Evolutionary conservation across 2,329 filamentous ascomycete genomes (phyloP).

Genomic region (Colletotrichum musicola): DNA sequence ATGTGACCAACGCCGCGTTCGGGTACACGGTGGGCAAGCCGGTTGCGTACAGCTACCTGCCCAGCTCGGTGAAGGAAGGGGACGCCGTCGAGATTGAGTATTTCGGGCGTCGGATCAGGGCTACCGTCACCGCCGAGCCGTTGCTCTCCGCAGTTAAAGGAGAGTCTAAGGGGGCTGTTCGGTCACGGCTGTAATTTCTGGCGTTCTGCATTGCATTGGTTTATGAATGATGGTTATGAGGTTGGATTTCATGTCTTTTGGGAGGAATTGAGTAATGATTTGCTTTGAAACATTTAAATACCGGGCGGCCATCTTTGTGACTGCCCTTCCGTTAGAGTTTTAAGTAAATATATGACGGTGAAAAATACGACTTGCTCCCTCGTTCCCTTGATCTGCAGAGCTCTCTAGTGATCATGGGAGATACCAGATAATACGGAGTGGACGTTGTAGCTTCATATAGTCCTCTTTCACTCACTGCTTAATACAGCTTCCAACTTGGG

Average conservation of each 20-base stretch:
- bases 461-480: too few relatives aligned
- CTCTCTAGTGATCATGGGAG: too few relatives aligned
- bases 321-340: too few relatives aligned
- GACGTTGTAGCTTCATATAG: too few relatives aligned
- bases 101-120: constrained; percentile 66
- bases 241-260: neutral
- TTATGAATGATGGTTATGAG: neutral
- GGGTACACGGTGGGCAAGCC: constrained; percentile 71
- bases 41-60: constrained; percentile 70
- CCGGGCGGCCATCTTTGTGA: neutral
- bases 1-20: constrained; percentile 72
- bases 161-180: neutral
- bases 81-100: constrained; percentile 71
- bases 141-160: constrained; percentile 47
- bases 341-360: too few relatives aligned
- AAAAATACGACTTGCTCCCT: too few relatives aligned
- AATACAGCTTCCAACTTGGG: too few relatives aligned
- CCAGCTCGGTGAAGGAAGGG: constrained; percentile 59
- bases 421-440: too few relatives aligned
- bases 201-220: neutral
- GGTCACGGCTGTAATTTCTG: constrained; percentile 16
- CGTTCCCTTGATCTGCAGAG: too few relatives aligned
- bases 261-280: too few relatives aligned
- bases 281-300: neutral
- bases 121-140: constrained; percentile 66